Evolutionary conservation across 176 grass and related monocot genomes (phyloP).

Genomic region (Cenchrus fungigraminus): DNA sequence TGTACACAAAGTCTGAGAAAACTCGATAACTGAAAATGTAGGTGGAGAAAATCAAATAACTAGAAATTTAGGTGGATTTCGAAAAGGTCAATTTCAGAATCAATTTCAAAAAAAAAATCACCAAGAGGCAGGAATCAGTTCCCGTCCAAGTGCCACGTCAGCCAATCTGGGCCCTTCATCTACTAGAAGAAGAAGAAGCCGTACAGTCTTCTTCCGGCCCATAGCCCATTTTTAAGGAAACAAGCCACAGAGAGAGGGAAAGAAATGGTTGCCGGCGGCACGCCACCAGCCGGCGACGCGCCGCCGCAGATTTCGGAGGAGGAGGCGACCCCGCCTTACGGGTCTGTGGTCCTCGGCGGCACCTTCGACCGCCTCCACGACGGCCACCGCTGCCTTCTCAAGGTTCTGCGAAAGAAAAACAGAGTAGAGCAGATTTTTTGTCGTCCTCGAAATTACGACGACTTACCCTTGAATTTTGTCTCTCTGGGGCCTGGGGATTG

Average conservation of each 20-base stretch:
- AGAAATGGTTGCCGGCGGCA: slow-evolving; percentile 21
- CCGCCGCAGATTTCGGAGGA: not conserved
- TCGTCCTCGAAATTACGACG: slow-evolving; percentile 4
- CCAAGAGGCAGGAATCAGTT: not conserved
- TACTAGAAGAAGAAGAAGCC: not conserved
- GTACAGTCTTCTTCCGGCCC: not conserved
- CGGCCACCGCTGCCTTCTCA: slow-evolving; percentile 68
- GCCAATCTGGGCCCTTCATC: slow-evolving; percentile 25
- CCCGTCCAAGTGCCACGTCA: not conserved
- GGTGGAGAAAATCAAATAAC: not conserved
- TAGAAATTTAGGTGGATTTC: not conserved
- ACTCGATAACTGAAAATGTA: not conserved
- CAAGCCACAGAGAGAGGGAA: not conserved
- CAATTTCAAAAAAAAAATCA: not conserved
- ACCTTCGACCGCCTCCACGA: slow-evolving; percentile 81
- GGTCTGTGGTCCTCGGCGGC: slow-evolving; percentile 59
- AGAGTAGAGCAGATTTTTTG: not conserved
- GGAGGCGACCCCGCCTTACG: slow-evolving; percentile 20
- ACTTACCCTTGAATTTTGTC: not conserved
- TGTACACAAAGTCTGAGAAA: not conserved
- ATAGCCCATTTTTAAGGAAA: not conserved
- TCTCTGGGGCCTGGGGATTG: not conserved
- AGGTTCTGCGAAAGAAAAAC: slow-evolving; percentile 28
- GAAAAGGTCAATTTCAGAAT: not conserved
- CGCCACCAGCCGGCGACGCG: not conserved